A percentile compares a stretch with the other conserved stretches of the same genome.
phyloP scores from a whole-genome alignment of 495 filamentous ascomycete genomes.

The Evansstolkia leycettana region DNA sequence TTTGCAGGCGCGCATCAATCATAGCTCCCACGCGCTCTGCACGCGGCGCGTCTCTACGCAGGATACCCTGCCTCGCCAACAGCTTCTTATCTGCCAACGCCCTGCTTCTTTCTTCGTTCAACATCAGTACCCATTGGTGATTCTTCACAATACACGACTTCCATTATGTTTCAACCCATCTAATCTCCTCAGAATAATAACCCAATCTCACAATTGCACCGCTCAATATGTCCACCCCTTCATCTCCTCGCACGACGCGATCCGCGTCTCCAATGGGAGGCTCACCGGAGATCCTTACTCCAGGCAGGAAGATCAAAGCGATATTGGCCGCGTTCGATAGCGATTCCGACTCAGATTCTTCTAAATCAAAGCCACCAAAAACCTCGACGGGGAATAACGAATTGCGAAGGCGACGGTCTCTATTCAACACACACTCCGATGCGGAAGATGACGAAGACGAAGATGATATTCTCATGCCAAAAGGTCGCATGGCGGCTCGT shows the following conservation, averaged over 20 bases:
- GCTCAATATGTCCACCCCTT: slow-evolving; percentile 24
- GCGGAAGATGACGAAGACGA: slow-evolving; percentile 9
- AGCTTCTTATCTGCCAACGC: no score
- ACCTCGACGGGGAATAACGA: slow-evolving; percentile 11
- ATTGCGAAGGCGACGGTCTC: slow-evolving; percentile 7
- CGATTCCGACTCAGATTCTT: slow-evolving; percentile 40
- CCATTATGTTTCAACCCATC: no score
- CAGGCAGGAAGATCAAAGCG: slow-evolving; percentile 56
- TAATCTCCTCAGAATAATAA: no score
- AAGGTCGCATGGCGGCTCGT: slow-evolving; percentile 58
- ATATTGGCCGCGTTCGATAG: slow-evolving; percentile 52
- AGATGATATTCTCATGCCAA: slow-evolving; percentile 44
- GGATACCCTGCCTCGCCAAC: no score
- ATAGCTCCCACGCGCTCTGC: no score
- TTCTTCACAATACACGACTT: no score
- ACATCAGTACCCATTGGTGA: no score
- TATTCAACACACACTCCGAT: slow-evolving; percentile 3
- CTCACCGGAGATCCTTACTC: slow-evolving; percentile 43
- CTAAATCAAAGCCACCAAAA: slow-evolving; percentile 6
- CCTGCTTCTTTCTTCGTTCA: no score
- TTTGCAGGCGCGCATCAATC: no score
- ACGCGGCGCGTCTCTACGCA: no score
- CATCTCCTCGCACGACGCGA: slow-evolving; percentile 32
- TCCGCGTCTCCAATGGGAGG: slow-evolving; percentile 19
- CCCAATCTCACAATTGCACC: no score